A percentile compares a stretch with the other conserved stretches of the same genome.
Conservation (phyloP, 805 yeast genomes). For the Saturnispora hagleri region DNA sequence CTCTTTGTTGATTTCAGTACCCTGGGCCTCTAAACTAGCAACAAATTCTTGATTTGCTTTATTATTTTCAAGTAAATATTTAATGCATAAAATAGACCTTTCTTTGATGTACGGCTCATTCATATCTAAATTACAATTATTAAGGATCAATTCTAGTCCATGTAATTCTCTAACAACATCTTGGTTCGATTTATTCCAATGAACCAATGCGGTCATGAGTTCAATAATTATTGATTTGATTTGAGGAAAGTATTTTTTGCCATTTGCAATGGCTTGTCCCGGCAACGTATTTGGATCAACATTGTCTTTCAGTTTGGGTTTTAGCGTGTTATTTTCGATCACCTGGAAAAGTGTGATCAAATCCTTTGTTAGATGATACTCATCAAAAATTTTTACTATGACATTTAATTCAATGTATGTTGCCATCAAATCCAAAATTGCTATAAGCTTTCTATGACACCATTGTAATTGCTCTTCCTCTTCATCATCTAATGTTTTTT, state of each 20-base stretch:
- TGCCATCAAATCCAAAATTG: slow-evolving; percentile 33
- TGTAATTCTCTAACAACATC: slow-evolving; percentile 56
- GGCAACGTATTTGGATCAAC: neutral
- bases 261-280: neutral
- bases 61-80: slow-evolving; percentile 58
- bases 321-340: slow-evolving; percentile 34
- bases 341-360: slow-evolving; percentile 31
- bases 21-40: slow-evolving; percentile 65
- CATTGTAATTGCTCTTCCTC: slow-evolving; percentile 6
- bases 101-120: slow-evolving; percentile 87
- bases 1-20: slow-evolving; percentile 48
- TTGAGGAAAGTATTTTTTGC: slow-evolving; percentile 44
- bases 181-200: slow-evolving; percentile 47
- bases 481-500: slow-evolving; percentile 1
- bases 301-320: slow-evolving; percentile 26
- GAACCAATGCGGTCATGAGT: slow-evolving; percentile 48
- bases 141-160: slow-evolving; percentile 63
- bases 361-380: slow-evolving; percentile 30
- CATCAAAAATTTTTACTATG: slow-evolving; percentile 33
- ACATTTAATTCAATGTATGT: slow-evolving; percentile 34
- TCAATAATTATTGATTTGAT: slow-evolving; percentile 61
- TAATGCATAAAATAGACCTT: slow-evolving; percentile 69
- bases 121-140: slow-evolving; percentile 78
- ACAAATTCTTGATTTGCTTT: slow-evolving; percentile 67
- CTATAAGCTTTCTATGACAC: slow-evolving; percentile 15